Base-by-base conservation (phyloP, 2,329 filamentous ascomycete species). In the Fusarium subglutinans region DNA sequence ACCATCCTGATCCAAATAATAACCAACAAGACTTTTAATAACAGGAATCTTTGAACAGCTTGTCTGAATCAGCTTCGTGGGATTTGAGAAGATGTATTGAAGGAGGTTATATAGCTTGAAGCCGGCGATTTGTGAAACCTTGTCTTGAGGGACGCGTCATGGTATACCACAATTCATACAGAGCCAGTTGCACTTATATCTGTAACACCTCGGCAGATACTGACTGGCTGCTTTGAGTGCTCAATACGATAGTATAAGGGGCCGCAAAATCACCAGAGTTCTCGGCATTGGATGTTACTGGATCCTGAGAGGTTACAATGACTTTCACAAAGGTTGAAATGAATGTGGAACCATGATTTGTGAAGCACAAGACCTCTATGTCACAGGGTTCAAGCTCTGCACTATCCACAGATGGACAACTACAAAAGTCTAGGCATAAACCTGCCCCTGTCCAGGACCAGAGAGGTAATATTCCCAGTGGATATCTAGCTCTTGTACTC, bases 41-140 rank as follows among this genome's bases (percentile, higher is more conserved):
- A 2, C 12, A 22, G 1, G 20, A 11, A 13, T 22, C 12, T 40
- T 40, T 12, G 0, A 43, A 10, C 8, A 24, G 13, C 44, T 20
- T 26, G 5, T 14, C 18, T 6, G 4, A 8, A 20, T 47, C 18
- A 22, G 18, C 24, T 20, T 22, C 4, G 12, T 28, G 0, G 8
- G 5, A 5, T 14, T 28, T 28, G 4, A 47, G 44, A n/a, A 17
- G 28, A 30, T 4, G 26, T 1, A n/a, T n/a, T 6, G 3, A 4
- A 17, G 13, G 14, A 0, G 6, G 3, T 30, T n/a, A 30, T n/a
- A n/a, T 48, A 48, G 9, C n/a, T 12, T 11, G 14, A n/a, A 20
- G 12, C 18, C 7, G 18, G 13, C 2, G 3, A 12, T 10, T 6
- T n/a, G 26, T 48, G 20, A 6, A 48, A 17, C 28, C 9, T 5